These are phyloP conservation scores for Aurinia saxatilis DNA, from an alignment of 345 rosid genomes.

Conservation along the genomic window DNA sequence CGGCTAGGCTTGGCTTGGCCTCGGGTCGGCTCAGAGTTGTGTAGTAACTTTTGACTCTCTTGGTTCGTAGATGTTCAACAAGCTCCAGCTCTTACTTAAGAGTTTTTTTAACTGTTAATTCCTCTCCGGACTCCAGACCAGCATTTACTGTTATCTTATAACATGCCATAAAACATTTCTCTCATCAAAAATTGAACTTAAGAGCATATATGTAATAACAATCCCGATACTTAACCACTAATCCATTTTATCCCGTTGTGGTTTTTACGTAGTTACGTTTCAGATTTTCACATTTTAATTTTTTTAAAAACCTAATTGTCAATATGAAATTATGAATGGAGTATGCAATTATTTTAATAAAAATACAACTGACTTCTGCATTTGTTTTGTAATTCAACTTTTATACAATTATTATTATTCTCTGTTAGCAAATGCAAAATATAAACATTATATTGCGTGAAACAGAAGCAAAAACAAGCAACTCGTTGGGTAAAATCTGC, in stretches of 20 bases:
- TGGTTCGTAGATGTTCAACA: background rate
- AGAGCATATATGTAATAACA: too few relatives aligned
- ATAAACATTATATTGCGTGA: conserved; percentile 19
- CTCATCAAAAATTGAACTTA: too few relatives aligned
- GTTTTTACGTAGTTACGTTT: too few relatives aligned
- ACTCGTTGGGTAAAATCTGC: conserved; percentile 33
- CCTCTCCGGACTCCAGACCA: too few relatives aligned
- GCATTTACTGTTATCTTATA: too few relatives aligned
- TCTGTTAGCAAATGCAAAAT: background rate
- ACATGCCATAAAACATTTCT: too few relatives aligned
- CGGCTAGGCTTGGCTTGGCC: background rate
- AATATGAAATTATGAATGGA: background rate
- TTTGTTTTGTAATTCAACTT: background rate
- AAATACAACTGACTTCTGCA: background rate
- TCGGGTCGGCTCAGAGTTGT: background rate
- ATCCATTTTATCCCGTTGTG: too few relatives aligned
- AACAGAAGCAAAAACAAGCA: conserved; percentile 16
- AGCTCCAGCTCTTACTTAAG: background rate
- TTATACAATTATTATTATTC: background rate
- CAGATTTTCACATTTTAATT: background rate
- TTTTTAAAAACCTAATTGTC: background rate
- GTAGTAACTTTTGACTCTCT: background rate
- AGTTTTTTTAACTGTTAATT: too few relatives aligned
- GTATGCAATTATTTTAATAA: background rate
- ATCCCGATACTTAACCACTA: too few relatives aligned